Base-by-base conservation (phyloP, 2,329 filamentous ascomycete species). In the Paraphaeosphaeria minitans region DNA sequence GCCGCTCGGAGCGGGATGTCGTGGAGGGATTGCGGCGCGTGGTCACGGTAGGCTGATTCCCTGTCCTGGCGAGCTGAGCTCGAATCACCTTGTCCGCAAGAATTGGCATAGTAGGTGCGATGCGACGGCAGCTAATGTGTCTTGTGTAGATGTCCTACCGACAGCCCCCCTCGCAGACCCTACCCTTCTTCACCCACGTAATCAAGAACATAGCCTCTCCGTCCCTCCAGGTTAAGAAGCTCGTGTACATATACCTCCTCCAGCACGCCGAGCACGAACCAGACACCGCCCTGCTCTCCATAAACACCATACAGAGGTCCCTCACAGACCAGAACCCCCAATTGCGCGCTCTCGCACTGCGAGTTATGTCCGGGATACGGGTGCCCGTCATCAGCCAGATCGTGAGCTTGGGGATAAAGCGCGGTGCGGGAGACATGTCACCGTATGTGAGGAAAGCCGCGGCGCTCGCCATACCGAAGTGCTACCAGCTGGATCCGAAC, bases 261-360 rank as follows among this genome's bases (percentile, higher is more conserved):
- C 92, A 96, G 75, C 93, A 99, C 84, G 95, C 95, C 75, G 95
- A 98, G 76, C 88, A 93, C 64, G 95, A 98, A 73, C 95, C 94
- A 58, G 95, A 99, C 78, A 90, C 97, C 47, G 93, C 95, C 21
- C 85, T 99, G 39, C 85, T 99, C 46, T 97, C 93, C 59, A 97
- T 99, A 84, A 99, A 99, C 79, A 96, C 95, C 7, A 98, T 99
- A 68, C 95, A 99, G 75, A 98, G 97, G 79, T 97, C 94, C 10
- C 86, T 99, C 58, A 96, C 93, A 24, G 95, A 99, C 78, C 84
- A 89, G 58, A 97, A 93, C 75, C 92, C 95, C 1, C 91, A 96
- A 73, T 88, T 97, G 21, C 89, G 95, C 66, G 92, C 94, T 22
- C 89, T 99, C 70, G 95, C 95, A 0, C 83, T 99, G 62, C 92